phyloP scores from a whole-genome alignment of 495 filamentous ascomycete species.

The Parmelia sp. region DNA sequence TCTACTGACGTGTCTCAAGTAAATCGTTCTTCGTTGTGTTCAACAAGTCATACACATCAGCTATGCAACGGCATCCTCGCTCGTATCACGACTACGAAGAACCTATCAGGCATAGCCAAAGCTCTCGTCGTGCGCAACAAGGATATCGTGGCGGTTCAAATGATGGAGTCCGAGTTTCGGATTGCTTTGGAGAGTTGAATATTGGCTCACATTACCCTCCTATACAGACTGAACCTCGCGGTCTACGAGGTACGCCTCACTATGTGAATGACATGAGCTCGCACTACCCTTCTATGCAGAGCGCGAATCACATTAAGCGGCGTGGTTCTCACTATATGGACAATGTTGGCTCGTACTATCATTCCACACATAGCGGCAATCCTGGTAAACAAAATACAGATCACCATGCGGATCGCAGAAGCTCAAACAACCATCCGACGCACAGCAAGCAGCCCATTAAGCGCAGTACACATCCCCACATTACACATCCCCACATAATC shows the following conservation, averaged over 20 bases:
- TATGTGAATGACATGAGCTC: no score
- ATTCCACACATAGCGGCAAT: not conserved
- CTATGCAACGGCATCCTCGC: not conserved
- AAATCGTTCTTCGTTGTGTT: not conserved
- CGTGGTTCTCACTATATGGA: no score
- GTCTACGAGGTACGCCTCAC: no score
- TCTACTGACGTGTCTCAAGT: no score
- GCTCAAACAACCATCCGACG: not conserved
- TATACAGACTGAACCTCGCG: not conserved
- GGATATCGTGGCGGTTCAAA: not conserved
- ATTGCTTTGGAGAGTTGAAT: not conserved
- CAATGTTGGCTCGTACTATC: no score
- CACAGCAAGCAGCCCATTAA: not conserved
- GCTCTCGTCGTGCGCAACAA: not conserved
- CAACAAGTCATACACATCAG: not conserved
- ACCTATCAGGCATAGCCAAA: not conserved
- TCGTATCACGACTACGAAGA: not conserved
- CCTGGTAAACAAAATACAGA: not conserved
- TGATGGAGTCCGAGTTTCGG: not conserved
- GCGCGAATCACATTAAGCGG: no score
- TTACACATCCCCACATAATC: not conserved
- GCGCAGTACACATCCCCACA: not conserved
- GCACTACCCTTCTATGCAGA: no score
- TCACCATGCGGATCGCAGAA: not conserved
- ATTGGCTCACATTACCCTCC: not conserved